A percentile compares a stretch with the other conserved stretches of the same genome.
These are phyloP conservation scores for Xylariaceae sp. DNA, from an alignment of 2,329 filamentous ascomycete genomes.

Conservation along the genomic window DNA sequence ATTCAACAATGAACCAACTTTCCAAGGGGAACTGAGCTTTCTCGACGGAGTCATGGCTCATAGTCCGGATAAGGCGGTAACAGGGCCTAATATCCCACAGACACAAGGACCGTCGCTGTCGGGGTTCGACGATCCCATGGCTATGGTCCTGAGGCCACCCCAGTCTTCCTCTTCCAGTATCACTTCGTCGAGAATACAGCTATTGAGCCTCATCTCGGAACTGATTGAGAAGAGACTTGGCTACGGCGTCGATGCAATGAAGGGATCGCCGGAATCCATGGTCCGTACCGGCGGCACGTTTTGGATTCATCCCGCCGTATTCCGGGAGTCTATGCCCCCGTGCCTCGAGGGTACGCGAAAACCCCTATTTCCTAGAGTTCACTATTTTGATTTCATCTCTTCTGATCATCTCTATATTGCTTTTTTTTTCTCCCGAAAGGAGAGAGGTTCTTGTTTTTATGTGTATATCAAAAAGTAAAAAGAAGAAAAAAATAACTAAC, in stretches of 20 bases:
- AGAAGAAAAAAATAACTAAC: too few species aligned
- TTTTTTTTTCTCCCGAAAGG: neutral
- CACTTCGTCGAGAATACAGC: slow-evolving; percentile 2
- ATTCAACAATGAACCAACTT: slow-evolving; percentile 7
- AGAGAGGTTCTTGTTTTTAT: neutral
- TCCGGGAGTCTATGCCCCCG: slow-evolving; percentile 16
- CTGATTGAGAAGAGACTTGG: slow-evolving; percentile 14
- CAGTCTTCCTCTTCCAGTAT: neutral
- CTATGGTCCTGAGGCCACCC: slow-evolving; percentile 6
- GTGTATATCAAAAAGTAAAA: neutral
- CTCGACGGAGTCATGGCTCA: slow-evolving; percentile 1
- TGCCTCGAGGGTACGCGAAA: slow-evolving; percentile 15
- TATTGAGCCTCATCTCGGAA: slow-evolving; percentile 9
- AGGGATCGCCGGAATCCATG: slow-evolving; percentile 13
- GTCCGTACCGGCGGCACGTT: slow-evolving; percentile 12
- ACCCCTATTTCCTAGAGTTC: neutral
- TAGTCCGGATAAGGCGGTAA: neutral
- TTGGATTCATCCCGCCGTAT: slow-evolving; percentile 18
- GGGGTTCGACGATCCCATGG: slow-evolving; percentile 7
- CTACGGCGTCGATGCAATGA: slow-evolving; percentile 14
- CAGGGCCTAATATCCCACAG: neutral
- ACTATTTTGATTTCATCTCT: neutral
- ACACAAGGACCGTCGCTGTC: neutral
- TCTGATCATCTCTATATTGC: neutral
- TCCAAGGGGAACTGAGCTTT: slow-evolving; percentile 7